A percentile compares a stretch with the other conserved stretches of the same genome.
Evolutionary conservation across 1,284 basidiomycete genomes (phyloP).

Genomic region (Caloboletus inedulis): DNA sequence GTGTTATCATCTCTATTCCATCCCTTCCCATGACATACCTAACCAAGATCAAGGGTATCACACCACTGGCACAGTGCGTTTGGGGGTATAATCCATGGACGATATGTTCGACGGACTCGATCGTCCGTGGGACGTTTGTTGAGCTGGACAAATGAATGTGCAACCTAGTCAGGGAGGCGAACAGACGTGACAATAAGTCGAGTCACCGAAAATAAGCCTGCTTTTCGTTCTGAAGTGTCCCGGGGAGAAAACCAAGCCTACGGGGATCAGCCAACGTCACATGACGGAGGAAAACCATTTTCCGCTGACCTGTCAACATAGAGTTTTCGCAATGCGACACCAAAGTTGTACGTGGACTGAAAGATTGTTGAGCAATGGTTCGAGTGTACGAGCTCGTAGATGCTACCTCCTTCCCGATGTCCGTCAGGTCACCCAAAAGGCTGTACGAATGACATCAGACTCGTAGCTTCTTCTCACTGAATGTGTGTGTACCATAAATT

Average conservation of each 20-base stretch:
- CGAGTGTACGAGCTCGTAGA: constrained; percentile 8
- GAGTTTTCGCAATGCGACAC: constrained; percentile 56
- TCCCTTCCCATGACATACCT: constrained; percentile 39
- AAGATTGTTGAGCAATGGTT: constrained; percentile 4
- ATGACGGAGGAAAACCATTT: background rate
- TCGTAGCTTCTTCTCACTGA: background rate
- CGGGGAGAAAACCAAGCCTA: constrained; percentile 66
- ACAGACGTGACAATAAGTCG: background rate
- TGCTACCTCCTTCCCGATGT: constrained; percentile 63
- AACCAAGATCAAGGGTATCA: constrained; percentile 52
- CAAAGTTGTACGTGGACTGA: constrained; percentile 69
- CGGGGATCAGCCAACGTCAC: background rate
- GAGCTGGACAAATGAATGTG: constrained; percentile 36
- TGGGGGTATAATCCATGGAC: constrained; percentile 69
- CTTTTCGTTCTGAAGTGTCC: constrained; percentile 44
- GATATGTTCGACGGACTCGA: constrained; percentile 74
- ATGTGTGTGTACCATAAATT: constrained; percentile 60
- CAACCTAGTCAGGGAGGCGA: background rate
- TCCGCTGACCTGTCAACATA: constrained; percentile 64
- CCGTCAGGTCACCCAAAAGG: constrained; percentile 76
- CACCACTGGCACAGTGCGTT: constrained; percentile 42
- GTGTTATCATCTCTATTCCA: background rate
- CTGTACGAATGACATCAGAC: constrained; percentile 35
- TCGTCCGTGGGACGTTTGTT: constrained; percentile 75
- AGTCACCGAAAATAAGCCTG: constrained; percentile 62